Base-by-base conservation (phyloP, 768 basidiomycete genomes). In the Infundibulicybe gibba region DNA sequence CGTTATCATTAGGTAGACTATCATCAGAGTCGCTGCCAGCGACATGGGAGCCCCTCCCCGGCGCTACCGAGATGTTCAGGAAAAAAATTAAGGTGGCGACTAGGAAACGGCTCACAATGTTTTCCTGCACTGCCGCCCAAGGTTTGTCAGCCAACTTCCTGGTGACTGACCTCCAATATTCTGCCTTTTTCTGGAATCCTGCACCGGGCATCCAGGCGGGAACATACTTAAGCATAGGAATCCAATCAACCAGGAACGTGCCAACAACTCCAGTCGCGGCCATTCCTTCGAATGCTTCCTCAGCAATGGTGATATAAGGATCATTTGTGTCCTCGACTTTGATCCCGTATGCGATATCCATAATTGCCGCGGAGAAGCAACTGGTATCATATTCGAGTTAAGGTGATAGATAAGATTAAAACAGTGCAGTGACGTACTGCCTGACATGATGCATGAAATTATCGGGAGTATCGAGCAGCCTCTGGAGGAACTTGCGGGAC, bases 291-390 rank as follows among this genome's bases (percentile, higher is more conserved):
- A 68, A 37, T 20, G 63, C 66, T 21, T 47, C 55, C 51, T 69
- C 63, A 1, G 67, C 66, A 10, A 61, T 55, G 2, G 54, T 50
- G 25, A 72, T 57, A 47, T 69, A 69, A 11, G 61, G 57, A 45
- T 74, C 73, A 3, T 57, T 53, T 25, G 56, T 50, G 17, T 60
- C 56, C 19, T 58, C 49, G 33, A 69, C 61, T 14, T 62, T 54
- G 42, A 70, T 65, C n/a, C 68, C 69, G 21, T 72, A 72, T 20
- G 68, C 61, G 11, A 65, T 58, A 1, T 61, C 58, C 61, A 72
- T 62, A 39, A 68, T 62, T 8, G 65, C 61, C 8, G 60, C 56
- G 10, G 61, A 61, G 5, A 61, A 45, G 14, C 62, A 60, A 15
- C 67, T 68, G 30, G 12, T 25, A 10, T 19, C 35, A 38, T 38